Base-by-base conservation (phyloP, 768 basidiomycete genomes). In the Macrolepiota albuminosa region DNA sequence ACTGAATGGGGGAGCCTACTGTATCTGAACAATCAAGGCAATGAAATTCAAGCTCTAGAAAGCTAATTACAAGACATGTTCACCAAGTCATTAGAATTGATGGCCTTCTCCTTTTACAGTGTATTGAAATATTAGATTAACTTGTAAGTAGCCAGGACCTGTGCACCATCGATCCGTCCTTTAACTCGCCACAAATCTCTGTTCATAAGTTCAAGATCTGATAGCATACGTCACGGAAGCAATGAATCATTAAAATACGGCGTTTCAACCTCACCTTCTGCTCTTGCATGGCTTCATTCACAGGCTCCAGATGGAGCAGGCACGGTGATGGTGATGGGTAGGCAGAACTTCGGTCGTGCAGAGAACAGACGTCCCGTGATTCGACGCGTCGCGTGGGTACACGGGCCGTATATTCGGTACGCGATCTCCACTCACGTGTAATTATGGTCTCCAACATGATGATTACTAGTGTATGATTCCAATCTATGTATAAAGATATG, bases 391-490 rank as follows among this genome's bases (percentile, higher is more conserved):
- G 13, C 34, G 21, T 29, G 29, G 4, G 29, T 29, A 29, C 29
- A 29, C 29, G 29, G 29, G 29, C 29, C 29, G 29, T 29, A 29
- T 1, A 29, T 29, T 29, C 29, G 29, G 29, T 13, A 1, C 39
- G 39, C 16, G 39, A 16, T 16, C 34, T 5, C 34, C 34, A 34
- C 34, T 34, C 34, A 34, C 29, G 13, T 8, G 1, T 5, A 0
- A 46, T 13, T 21, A 11, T 47, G 45, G 46, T 48, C 33, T 42
- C 49, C 36, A 42, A 42, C 29, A 40, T 24, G 46, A 37, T 56
- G 33, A 45, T 56, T 56, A 60, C 56, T 60, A 60, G 34, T 26
- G 54, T 56, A 60, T 33, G 49, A 56, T 49, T 60, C 59, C 59
- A 56, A 51, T 60, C 59, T 60, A 60, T 39, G 54, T n/a, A 54